A percentile compares a stretch with the other conserved stretches of the same genome.
phyloP scores from a whole-genome alignment of 441 rosid genomes.

The Breynia disticha region DNA sequence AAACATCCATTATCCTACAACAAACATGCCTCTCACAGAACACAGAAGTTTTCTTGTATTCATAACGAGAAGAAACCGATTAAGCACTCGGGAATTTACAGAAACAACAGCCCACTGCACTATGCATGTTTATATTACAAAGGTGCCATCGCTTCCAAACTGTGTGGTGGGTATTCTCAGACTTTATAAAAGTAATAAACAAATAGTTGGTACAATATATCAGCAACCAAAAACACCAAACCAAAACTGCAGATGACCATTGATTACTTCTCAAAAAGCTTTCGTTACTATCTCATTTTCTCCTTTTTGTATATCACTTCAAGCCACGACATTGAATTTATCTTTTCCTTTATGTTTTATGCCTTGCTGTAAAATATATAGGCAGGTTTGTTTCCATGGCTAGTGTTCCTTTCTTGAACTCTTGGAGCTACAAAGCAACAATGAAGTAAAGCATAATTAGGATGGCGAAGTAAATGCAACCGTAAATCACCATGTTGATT shows the following conservation, averaged over 20 bases:
- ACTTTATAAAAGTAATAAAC: conserved; percentile 24
- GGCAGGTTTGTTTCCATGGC: conserved; percentile 24
- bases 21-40: no score
- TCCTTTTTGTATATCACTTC: conserved; percentile 18
- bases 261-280: conserved; percentile 21
- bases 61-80: background rate
- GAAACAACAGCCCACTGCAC: conserved; percentile 6
- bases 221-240: conserved; percentile 20
- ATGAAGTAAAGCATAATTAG: conserved; percentile 6
- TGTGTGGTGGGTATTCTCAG: conserved; percentile 10
- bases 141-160: conserved; percentile 17
- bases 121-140: conserved; percentile 17
- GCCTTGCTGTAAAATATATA: conserved; percentile 11
- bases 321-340: conserved; percentile 4
- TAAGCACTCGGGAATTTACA: conserved; percentile 19
- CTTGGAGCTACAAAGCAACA: conserved; percentile 29
- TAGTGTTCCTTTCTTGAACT: conserved; percentile 21
- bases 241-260: conserved; percentile 16
- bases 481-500: conserved; percentile 10
- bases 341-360: conserved; percentile 4
- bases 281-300: conserved; percentile 15
- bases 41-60: background rate
- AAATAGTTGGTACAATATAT: conserved; percentile 17
- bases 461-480: conserved; percentile 6
- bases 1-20: no score